These are phyloP conservation scores for Opeltia flavorubescens DNA, from an alignment of 495 filamentous ascomycete species.

Conservation along the genomic window DNA sequence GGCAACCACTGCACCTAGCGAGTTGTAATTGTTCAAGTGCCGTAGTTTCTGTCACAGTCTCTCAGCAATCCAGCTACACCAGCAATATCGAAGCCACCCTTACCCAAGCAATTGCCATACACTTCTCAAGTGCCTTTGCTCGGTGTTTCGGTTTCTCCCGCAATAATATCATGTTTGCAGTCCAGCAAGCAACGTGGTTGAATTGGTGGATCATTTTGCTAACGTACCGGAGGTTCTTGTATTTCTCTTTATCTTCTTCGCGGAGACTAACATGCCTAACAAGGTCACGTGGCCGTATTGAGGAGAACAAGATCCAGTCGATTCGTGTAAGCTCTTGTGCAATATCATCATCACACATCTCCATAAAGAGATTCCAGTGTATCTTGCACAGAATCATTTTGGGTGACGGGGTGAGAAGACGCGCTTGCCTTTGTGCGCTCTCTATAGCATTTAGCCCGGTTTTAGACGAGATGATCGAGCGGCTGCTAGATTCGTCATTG, in stretches of 20 bases:
- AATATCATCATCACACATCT: constrained; percentile 62
- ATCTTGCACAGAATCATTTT: constrained; percentile 54
- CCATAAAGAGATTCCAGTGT: constrained; percentile 75
- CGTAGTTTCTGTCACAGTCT: constrained; percentile 48
- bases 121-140: constrained; percentile 78
- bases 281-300: constrained; percentile 88
- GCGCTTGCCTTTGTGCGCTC: constrained; percentile 59
- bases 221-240: constrained; percentile 68
- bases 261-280: constrained; percentile 77
- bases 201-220: constrained; percentile 92
- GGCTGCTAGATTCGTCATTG: constrained; percentile 27
- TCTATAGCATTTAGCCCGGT: constrained; percentile 49
- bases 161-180: constrained; percentile 80
- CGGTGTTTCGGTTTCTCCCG: constrained; percentile 94
- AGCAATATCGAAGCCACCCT: constrained; percentile 8
- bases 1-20: constrained; percentile 80
- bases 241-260: constrained; percentile 48
- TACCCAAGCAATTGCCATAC: constrained; percentile 67
- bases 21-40: constrained; percentile 92
- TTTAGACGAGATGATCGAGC: constrained; percentile 30
- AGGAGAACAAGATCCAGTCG: constrained; percentile 93
- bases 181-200: constrained; percentile 87
- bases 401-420: constrained; percentile 45
- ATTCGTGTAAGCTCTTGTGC: constrained; percentile 87
- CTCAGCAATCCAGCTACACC: too few species aligned